Evolutionary conservation across 1,284 basidiomycete genomes (phyloP).

Genomic region (Ganoderma multipileum): DNA sequence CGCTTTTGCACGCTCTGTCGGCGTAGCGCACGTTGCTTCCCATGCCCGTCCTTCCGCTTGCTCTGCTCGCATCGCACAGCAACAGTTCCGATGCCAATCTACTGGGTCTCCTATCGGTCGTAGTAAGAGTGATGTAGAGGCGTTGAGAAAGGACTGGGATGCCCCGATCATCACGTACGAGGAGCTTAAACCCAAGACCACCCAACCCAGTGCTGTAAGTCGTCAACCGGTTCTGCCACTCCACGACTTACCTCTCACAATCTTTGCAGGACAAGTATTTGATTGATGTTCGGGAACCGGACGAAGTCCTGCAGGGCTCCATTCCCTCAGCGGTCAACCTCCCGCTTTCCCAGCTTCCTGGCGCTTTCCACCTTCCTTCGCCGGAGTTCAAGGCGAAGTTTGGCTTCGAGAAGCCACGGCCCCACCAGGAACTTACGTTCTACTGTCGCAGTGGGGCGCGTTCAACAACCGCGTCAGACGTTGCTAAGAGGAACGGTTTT

Average conservation of each 20-base stretch:
- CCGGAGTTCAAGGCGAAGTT: conserved; percentile 73
- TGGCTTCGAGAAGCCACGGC: conserved; percentile 86
- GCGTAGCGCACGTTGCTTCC: conserved; percentile 5
- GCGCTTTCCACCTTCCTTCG: conserved; percentile 69
- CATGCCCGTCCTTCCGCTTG: conserved; percentile 6
- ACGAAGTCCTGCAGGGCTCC: conserved; percentile 93
- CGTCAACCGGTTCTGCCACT: background rate
- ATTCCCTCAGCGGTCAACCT: conserved; percentile 97
- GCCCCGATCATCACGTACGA: conserved; percentile 79
- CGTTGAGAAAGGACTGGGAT: conserved; percentile 73
- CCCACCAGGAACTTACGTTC: conserved; percentile 85
- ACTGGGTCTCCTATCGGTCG: conserved; percentile 36
- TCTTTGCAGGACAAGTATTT: conserved; percentile 74
- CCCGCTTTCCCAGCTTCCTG: conserved; percentile 82
- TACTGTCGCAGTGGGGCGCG: conserved; percentile 95
- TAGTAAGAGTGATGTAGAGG: conserved; percentile 54
- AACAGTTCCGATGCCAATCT: conserved; percentile 46
- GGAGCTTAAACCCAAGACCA: conserved; percentile 84
- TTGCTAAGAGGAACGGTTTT: conserved; percentile 87
- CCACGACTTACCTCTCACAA: conserved; percentile 1
- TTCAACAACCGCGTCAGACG: conserved; percentile 83
- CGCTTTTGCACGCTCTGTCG: conserved; percentile 23
- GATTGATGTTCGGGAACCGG: conserved; percentile 93
- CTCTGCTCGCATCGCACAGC: conserved; percentile 21
- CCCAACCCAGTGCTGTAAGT: conserved; percentile 82